Evolutionary conservation across 805 yeast species (phyloP), one percentile per base, ranked within the genome.

Genomic region (Hagleromyces aurorensis): DNA sequence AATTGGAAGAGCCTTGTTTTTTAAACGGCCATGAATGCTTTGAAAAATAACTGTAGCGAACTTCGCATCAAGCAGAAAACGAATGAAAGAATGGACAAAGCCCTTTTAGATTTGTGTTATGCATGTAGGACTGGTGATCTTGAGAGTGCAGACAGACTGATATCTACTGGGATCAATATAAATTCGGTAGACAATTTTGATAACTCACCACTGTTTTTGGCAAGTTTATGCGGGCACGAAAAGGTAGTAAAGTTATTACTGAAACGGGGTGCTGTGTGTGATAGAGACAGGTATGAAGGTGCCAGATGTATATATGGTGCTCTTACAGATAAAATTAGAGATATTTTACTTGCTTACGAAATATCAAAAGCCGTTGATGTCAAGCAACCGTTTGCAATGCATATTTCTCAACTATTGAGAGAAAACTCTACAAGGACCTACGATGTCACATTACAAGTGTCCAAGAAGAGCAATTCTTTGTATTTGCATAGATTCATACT

Each of bases 291-390:
- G n/a, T 75, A 75, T 46, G 82, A 80, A 50, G 91, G 93, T 3
- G 83, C 78, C 8, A 64, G 81, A 24, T 80, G 89, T 41, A 64
- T 81, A 2, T 80, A 82, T 46, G 91, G 87, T 2, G 91, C 93
- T 0, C 55, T 82, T 33, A 82, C 69, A 11, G 85, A 79, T 46
- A 51, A 61, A 4, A 82, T 82, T 16, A 55, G 86, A 25, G 66
- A 69, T 22, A 50, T 78, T 13, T 54, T 82, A 29, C 46, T 76
- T 12, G 62, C 70, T 22, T 75, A 64, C 47, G 86, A 79, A 48
- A 69, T 80, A 24, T 70, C 82, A 5, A 81, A 77, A 44, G 72
- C 76, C 0, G 77, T 76, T 10, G 86, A 81, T 50, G 53, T 65
- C 9, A 62, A 65, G 9, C 81, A 78, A 47, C 89, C 91, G 2